Evolutionary conservation across 306 rosid genomes (phyloP).

Genomic region (Lotus japonicus): DNA sequence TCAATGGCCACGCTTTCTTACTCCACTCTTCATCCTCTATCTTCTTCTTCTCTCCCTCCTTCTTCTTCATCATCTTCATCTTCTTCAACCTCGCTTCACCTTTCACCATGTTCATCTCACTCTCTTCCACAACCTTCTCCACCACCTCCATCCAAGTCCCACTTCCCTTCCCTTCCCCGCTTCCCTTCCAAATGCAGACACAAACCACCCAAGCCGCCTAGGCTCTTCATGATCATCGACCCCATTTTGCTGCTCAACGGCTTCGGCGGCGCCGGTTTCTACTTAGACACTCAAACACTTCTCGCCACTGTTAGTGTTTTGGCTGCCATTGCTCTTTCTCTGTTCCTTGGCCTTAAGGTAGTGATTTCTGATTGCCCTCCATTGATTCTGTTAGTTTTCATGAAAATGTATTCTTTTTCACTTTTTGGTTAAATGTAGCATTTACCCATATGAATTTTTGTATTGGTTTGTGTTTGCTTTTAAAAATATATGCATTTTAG

Average conservation of each 20-base stretch:
- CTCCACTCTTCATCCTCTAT: constrained; percentile 42
- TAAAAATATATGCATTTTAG: not conserved
- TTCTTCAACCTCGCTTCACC: constrained; percentile 11
- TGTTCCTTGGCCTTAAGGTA: constrained; percentile 89
- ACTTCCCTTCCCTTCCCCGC: constrained; percentile 13
- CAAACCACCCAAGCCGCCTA: constrained; percentile 37
- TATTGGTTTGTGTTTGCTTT: not conserved
- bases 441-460: not conserved
- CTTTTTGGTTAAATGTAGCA: not conserved
- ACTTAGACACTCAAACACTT: constrained; percentile 76
- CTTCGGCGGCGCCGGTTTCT: constrained; percentile 40
- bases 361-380: not conserved
- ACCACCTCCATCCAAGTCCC: constrained; percentile 23
- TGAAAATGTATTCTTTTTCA: not conserved
- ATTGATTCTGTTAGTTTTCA: not conserved
- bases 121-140: constrained; percentile 40
- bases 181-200: constrained; percentile 25
- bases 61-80: constrained; percentile 27
- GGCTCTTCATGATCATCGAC: constrained; percentile 37
- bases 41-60: constrained; percentile 23
- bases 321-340: constrained; percentile 84
- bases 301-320: constrained; percentile 71
- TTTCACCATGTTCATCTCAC: constrained; percentile 20
- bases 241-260: constrained; percentile 55
- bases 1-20: constrained; percentile 64